Evolutionary conservation across 1,139 yeast genomes (phyloP).

Genomic region (Wickerhamomyces sp.): DNA sequence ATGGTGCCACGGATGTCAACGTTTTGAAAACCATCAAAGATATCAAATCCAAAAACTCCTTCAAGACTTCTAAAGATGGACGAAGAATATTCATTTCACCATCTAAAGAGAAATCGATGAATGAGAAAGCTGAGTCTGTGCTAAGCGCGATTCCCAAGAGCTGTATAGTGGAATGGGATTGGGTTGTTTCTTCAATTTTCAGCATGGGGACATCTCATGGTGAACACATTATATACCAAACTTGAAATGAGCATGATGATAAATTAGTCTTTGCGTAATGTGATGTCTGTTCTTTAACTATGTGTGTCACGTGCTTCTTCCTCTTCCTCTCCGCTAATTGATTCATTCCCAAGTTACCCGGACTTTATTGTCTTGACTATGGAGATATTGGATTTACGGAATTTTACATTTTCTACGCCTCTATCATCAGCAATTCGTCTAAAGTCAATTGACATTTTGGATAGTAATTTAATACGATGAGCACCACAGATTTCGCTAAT

Average conservation of each 20-base stretch:
- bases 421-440: no score
- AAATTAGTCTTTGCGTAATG: no score
- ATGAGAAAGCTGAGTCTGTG: slow-evolving; percentile 34
- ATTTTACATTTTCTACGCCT: no score
- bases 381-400: no score
- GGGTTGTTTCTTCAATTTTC: slow-evolving; percentile 60
- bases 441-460: background rate
- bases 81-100: slow-evolving; percentile 27
- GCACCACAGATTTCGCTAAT: background rate
- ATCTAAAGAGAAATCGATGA: slow-evolving; percentile 33
- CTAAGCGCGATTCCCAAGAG: slow-evolving; percentile 24
- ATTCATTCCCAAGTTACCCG: no score
- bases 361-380: no score
- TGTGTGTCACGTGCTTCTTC: no score
- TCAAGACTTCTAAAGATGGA: slow-evolving; percentile 12
- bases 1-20: slow-evolving; percentile 48
- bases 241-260: background rate
- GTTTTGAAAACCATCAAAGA: slow-evolving; percentile 31
- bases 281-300: no score
- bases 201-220: slow-evolving; percentile 29
- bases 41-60: slow-evolving; percentile 20
- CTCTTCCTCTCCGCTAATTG: no score
- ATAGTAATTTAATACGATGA: background rate
- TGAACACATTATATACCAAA: slow-evolving; percentile 7
- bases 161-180: slow-evolving; percentile 56